Evolutionary conservation across 2,329 filamentous ascomycete species (phyloP).

Genomic region (Trichoderma aggressivum): DNA sequence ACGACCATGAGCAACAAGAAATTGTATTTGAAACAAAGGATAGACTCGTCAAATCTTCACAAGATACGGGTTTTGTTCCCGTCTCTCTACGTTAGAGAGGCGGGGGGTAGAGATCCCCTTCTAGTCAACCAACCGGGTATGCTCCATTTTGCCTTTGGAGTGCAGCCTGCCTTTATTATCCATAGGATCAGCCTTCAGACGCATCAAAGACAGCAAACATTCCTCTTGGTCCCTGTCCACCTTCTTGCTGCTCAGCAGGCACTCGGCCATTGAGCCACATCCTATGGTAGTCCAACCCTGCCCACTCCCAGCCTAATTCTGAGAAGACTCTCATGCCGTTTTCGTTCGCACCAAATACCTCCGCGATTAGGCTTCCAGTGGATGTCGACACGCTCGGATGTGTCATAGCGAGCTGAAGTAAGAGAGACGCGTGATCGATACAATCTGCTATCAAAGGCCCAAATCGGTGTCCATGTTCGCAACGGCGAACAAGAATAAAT

Average conservation of each 20-base stretch:
- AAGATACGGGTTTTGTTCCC: not conserved
- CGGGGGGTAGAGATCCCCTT: not conserved
- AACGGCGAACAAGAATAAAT: not conserved
- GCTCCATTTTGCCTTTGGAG: not conserved
- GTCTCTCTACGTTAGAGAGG: not conserved
- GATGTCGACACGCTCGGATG: not conserved
- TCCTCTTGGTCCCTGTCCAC: not conserved
- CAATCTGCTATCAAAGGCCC: not conserved
- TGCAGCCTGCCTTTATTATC: not conserved
- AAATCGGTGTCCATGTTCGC: not conserved
- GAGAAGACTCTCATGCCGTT: not conserved
- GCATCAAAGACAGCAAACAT: slow-evolving; percentile 7
- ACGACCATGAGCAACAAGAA: too few species aligned
- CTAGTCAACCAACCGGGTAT: not conserved
- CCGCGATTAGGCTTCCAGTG: not conserved
- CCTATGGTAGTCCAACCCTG: not conserved
- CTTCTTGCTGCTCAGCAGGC: not conserved
- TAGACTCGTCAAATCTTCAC: not conserved
- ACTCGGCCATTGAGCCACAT: slow-evolving; percentile 6
- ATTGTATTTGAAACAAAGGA: not conserved
- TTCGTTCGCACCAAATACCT: not conserved
- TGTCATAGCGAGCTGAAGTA: not conserved
- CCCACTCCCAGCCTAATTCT: not conserved
- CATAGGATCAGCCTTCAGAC: not conserved
- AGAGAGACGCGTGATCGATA: not conserved